Base-by-base conservation (phyloP, 1,284 basidiomycete genomes). In the Papiliotrema flavescens region DNA sequence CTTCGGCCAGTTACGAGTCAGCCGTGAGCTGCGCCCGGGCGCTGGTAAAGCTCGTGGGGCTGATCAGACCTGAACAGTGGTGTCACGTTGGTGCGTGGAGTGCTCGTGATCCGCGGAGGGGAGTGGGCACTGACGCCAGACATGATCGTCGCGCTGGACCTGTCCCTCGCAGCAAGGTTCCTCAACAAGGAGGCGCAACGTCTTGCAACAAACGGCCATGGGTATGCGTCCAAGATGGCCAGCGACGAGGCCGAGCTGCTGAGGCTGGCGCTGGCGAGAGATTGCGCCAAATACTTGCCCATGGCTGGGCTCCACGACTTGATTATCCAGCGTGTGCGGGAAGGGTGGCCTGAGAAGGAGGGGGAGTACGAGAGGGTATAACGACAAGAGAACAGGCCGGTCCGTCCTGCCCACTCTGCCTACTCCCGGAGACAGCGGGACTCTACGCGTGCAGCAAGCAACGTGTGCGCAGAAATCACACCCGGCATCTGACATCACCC, bases 281-380 rank as follows among this genome's bases (percentile, higher is more conserved):
- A 64, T 22, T 62, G 55, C 45, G 57, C 57, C 14, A 60, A 55
- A 22, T 70, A 58, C 57, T 24, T 65, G 35, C 64, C 64, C 11
- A 65, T 71, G 51, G 67, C 69, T 1, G 49, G 55, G 32, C 44
- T 69, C 45, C 66, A 68, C 42, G 51, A 53, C 14, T 28, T 66
- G 55, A 67, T 66, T 22, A 63, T 68, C 2, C 59, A 65, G 39
- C 52, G 64, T 11, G 65, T 66, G 2, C 53, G 57, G 39, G 64
- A 69, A 34, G 67, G 69, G 8, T 58, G 65, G 56, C 52, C 64
- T 3, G 69, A 69, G 53, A 69, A 69, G 49, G 61, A 66, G 23
- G 67, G 69, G 13, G 66, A 70, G 55, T 69, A 70, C 49, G 69
- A 72, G 60, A 45, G 70, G 53, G 55, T 64, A 19, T 20, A 42